phyloP scores from a whole-genome alignment of 805 yeast genomes.

The Metschnikowia baotianmanensis region DNA sequence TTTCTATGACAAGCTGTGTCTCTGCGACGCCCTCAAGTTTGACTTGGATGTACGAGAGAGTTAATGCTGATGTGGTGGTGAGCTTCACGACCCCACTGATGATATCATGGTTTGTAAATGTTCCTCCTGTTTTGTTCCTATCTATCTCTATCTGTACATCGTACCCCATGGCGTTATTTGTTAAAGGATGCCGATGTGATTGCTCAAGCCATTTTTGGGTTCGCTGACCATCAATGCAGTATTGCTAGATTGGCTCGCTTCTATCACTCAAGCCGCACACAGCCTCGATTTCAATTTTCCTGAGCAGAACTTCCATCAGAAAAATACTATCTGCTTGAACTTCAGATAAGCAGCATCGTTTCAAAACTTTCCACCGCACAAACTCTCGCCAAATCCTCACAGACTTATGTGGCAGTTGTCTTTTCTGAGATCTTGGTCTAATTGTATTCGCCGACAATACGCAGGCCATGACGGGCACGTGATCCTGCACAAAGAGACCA shows the following conservation, averaged over 20 bases:
- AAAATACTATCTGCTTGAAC: no score
- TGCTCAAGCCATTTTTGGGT: neutral
- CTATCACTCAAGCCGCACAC: conserved; percentile 6
- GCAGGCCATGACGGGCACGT: neutral
- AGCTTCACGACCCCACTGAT: conserved; percentile 42
- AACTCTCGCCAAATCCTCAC: no score
- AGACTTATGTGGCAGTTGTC: no score
- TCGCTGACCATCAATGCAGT: conserved; percentile 2
- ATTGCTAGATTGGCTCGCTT: conserved; percentile 4
- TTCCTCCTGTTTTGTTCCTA: conserved; percentile 25
- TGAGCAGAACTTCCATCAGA: neutral
- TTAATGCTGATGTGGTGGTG: conserved; percentile 38
- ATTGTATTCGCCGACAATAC: conserved; percentile 2
- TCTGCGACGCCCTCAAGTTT: conserved; percentile 50
- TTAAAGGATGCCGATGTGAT: neutral
- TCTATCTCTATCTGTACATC: conserved; percentile 35
- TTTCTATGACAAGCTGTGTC: conserved; percentile 31
- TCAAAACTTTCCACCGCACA: no score
- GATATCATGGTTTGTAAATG: conserved; percentile 47
- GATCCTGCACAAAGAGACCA: conserved; percentile 1
- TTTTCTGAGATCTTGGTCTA: no score
- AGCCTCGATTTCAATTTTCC: conserved; percentile 2
- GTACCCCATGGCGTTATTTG: conserved; percentile 12
- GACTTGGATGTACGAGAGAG: conserved; percentile 47
- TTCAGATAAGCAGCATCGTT: neutral